Base-by-base conservation (phyloP, 1,284 basidiomycete species). In the Volvariella surrecta region DNA sequence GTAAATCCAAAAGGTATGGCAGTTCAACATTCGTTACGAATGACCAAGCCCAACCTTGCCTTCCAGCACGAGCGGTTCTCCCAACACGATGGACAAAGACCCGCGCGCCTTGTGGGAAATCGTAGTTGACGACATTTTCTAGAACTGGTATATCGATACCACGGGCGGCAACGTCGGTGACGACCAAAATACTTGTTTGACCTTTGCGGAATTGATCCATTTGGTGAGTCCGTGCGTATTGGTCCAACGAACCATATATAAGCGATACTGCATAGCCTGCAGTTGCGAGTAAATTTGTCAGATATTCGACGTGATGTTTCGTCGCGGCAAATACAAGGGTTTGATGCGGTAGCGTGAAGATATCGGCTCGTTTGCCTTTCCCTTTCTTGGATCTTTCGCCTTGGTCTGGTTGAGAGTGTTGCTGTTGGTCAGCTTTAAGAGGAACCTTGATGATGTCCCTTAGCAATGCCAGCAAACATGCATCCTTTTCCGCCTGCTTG, bases 271-370 rank as follows among this genome's bases (percentile, higher is more conserved):
- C 71, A 57, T 95, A 99, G n/a, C 92, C 92, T 11, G 88, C 84
- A 1, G 87, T 75, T 3, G 71, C 73, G 37, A 99, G 74, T 1
- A 99, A 69, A 17, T 77, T 78, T 2, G 82, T 75, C 31, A 99
- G 74, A 58, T 98, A 99, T 60, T 99, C 96, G 58, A 99, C 94
- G 56, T 99, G 96, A 58, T 99, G 96, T 63, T 99, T 99, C n/a
- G 96, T 99, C 3, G 96, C 92, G 7, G 84, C 83, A 55, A 99
- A 99, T 24, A 99, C 76, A 48, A 99, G 82, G 0, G 93, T 96
- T 61, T 99, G 95, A 58, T 94, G 86, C 10, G 90, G 81, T 2
- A 81, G 77, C 1, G 70, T 81, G 48, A 64, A 64, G 46, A 70
- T 73, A 45, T 73, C 71, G 38, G 64, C 64, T 43, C 61, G 59